Base-by-base conservation (phyloP, 495 filamentous ascomycete genomes). In the Penicillium simplicissimum region DNA sequence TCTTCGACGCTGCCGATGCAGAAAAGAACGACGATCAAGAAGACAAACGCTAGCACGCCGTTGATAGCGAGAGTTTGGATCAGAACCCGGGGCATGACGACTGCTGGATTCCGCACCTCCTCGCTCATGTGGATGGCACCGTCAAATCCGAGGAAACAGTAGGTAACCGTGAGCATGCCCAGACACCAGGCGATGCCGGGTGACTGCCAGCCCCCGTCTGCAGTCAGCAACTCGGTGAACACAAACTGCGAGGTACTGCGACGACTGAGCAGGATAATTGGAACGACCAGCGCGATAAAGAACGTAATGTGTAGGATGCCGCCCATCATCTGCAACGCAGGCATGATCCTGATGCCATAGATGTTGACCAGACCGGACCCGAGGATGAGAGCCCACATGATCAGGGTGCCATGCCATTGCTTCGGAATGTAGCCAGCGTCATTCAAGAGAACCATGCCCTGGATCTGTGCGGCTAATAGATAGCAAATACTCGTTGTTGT, bases 391-490 rank as follows among this genome's bases (percentile, higher is more conserved):
- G 73, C 74, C 66, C 70, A 81, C 63, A 79, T 76, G 8, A 85
- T 60, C 11, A 84, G 70, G 0, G 80, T 80, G 5, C 74, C 76
- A 36, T 84, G 81, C 73, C 80, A 82, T 19, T 71, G 60, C 25
- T 79, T 59, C 13, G 71, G 67, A 0, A 60, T 63, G 61, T 81
- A 83, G n/a, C 23, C 33, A 0, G 74, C 60, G 47, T 78, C 47
- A 63, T 80, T 80, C 23, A 84, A 60, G 3, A 80, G 61, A 7
- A 79, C 62, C 34, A 83, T 72, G 35, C 72, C 74, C 58, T 82
- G 75, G 36, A 82, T 78, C 60, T 79, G 67, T 8, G 66, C 76
- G 10, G 68, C 78, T 0, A 72, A 53, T 4, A 81, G 55, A 52
- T 72, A 76, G 36, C 74, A 71, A 28, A 71, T 69, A 28, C 67